These are phyloP conservation scores for Kazachstania psychrophila DNA, from an alignment of 805 yeast species.

Conservation along the genomic window DNA sequence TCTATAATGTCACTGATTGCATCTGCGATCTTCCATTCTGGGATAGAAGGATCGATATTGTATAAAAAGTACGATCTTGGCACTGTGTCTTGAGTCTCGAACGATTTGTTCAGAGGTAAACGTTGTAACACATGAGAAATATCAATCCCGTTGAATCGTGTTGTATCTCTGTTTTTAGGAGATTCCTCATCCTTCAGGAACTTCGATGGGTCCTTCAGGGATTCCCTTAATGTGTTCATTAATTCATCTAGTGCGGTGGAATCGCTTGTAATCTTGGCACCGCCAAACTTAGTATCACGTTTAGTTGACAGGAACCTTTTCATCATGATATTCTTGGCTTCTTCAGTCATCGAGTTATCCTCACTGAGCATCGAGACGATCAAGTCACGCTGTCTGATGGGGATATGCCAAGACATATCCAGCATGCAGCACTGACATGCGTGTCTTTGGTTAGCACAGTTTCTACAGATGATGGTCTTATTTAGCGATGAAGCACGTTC, in stretches of 20 bases:
- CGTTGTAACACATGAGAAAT: conserved; percentile 44
- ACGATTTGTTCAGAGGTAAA: conserved; percentile 62
- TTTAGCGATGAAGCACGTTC: conserved; percentile 34
- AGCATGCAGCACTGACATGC: conserved; percentile 85
- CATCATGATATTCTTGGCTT: conserved; percentile 45
- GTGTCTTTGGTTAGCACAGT: conserved; percentile 71
- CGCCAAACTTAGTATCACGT: conserved; percentile 34
- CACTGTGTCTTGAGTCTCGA: conserved; percentile 33
- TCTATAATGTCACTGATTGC: conserved; percentile 34
- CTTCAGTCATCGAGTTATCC: conserved; percentile 29
- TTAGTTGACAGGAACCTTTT: conserved; percentile 46
- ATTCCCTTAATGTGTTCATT: conserved; percentile 34
- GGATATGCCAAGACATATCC: conserved; percentile 75
- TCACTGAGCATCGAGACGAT: conserved; percentile 65
- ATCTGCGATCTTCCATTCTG: conserved; percentile 52
- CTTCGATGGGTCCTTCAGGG: background rate
- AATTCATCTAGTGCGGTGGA: conserved; percentile 41
- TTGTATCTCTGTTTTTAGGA: background rate
- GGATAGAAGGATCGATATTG: conserved; percentile 59
- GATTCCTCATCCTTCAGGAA: no score
- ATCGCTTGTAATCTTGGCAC: conserved; percentile 30
- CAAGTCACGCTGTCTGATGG: conserved; percentile 68
- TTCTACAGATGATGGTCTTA: conserved; percentile 63
- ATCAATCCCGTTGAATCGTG: conserved; percentile 26
- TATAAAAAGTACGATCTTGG: conserved; percentile 61